Percentiles rank a stretch among this genome's conserved stretches.
Conservation (phyloP, 1,284 basidiomycete genomes). For the Trametes sp. region DNA sequence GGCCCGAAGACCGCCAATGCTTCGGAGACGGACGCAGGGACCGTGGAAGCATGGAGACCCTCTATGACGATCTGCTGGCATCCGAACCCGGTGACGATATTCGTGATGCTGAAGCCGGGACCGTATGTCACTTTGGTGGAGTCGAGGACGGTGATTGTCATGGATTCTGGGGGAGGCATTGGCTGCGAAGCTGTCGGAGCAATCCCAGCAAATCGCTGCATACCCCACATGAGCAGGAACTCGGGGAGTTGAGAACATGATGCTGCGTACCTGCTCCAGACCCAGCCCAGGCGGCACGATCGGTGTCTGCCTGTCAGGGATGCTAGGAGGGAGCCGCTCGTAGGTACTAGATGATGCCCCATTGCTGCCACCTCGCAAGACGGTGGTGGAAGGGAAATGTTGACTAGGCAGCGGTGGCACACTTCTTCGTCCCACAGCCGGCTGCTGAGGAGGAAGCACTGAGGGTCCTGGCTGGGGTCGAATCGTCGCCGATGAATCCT, state of each 20-base stretch:
- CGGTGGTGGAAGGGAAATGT: no score
- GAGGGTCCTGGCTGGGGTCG: no score
- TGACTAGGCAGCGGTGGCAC: no score
- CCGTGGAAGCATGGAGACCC: slow-evolving; percentile 37
- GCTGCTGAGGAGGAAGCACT: no score
- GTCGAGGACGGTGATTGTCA: slow-evolving; percentile 37
- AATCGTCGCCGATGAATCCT: no score
- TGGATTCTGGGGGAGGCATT: slow-evolving; percentile 14
- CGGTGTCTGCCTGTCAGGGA: slow-evolving; percentile 14
- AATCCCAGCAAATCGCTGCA: no score
- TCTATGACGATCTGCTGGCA: slow-evolving; percentile 48
- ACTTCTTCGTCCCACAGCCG: no score
- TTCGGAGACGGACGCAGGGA: slow-evolving; percentile 26
- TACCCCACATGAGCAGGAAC: no score
- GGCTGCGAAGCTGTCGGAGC: slow-evolving; percentile 2
- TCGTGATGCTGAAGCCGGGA: slow-evolving; percentile 48
- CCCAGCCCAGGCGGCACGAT: slow-evolving; percentile 40
- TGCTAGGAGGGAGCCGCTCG: not conserved
- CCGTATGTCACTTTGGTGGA: slow-evolving; percentile 47
- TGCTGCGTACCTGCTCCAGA: slow-evolving; percentile 15
- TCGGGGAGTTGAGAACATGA: no score
- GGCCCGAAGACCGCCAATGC: slow-evolving; percentile 50
- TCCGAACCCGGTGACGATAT: slow-evolving; percentile 52
- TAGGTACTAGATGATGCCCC: not conserved
- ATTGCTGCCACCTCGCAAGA: not conserved